Conservation (phyloP, 768 basidiomycete species). For the Russula abietina region DNA sequence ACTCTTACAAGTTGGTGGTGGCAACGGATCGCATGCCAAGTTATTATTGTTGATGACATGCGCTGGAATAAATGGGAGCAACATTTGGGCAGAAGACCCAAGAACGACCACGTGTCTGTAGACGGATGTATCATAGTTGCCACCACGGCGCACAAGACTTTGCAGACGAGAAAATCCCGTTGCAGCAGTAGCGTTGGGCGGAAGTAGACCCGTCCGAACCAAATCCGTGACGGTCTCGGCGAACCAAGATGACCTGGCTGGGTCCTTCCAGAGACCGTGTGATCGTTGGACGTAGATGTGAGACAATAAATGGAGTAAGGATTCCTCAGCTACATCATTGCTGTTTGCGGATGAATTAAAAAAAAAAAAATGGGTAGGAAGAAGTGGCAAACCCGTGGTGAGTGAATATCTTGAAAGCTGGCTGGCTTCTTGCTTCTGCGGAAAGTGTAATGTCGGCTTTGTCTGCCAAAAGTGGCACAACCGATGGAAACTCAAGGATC, state of each 20-base stretch:
- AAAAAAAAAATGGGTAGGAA: background rate
- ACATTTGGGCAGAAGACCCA: conserved; percentile 51
- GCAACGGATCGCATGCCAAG: conserved; percentile 81
- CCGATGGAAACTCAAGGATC: conserved; percentile 68
- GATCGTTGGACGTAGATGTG: conserved; percentile 86
- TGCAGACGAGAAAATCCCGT: conserved; percentile 32
- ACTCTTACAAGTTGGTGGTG: conserved; percentile 56
- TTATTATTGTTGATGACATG: conserved; percentile 46
- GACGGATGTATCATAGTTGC: conserved; percentile 43
- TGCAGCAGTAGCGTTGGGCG: conserved; percentile 35
- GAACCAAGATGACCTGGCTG: conserved; percentile 62
- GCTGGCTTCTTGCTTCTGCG: conserved; percentile 49
- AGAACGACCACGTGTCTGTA: conserved; percentile 77
- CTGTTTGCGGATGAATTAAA: background rate
- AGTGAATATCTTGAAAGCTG: conserved; percentile 62
- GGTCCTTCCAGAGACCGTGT: conserved; percentile 74
- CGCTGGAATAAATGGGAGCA: conserved; percentile 69
- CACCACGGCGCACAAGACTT: conserved; percentile 36
- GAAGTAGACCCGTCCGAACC: conserved; percentile 32
- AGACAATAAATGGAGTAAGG: conserved; percentile 69
- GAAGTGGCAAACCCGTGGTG: conserved; percentile 49
- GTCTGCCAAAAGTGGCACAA: conserved; percentile 78
- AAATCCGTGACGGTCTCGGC: conserved; percentile 44
- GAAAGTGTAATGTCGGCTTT: conserved; percentile 71
- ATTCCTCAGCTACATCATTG: conserved; percentile 27